Percentiles rank a stretch among this genome's conserved stretches.
Evolutionary conservation across 805 yeast genomes (phyloP).

Genomic region (Saturnispora mendoncae): DNA sequence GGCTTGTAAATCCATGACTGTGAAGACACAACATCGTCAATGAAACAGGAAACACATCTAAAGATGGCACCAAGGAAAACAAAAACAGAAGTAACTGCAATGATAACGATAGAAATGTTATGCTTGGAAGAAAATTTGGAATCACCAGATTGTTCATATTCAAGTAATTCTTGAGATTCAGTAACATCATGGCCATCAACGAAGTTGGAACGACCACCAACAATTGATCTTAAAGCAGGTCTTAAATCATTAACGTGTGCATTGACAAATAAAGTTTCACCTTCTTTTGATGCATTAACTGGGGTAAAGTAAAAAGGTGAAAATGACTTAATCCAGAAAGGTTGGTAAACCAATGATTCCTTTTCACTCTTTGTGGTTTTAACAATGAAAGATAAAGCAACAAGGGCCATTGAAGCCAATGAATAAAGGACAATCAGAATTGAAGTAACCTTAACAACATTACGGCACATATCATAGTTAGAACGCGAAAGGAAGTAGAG

Average conservation of each 20-base stretch:
- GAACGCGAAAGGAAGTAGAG: conserved; percentile 41
- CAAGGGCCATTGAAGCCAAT: conserved; percentile 40
- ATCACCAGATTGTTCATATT: conserved; percentile 18
- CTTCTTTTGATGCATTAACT: conserved; percentile 37
- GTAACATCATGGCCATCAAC: conserved; percentile 9
- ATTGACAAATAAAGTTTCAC: conserved; percentile 19
- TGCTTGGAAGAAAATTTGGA: conserved; percentile 33
- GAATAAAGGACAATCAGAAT: conserved; percentile 43
- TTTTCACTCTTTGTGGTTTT: conserved; percentile 46
- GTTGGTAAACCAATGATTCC: conserved; percentile 49
- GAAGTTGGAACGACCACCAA: conserved; percentile 20
- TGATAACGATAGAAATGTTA: conserved; percentile 40
- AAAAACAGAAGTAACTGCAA: conserved; percentile 38
- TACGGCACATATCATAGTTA: conserved; percentile 42
- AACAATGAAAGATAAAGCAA: conserved; percentile 42
- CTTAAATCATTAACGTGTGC: conserved; percentile 15
- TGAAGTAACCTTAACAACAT: conserved; percentile 45
- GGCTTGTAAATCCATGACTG: conserved; percentile 42
- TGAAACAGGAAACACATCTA: conserved; percentile 41
- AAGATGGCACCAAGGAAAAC: conserved; percentile 43
- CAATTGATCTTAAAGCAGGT: conserved; percentile 23
- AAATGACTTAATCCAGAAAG: conserved; percentile 72
- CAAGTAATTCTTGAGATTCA: conserved; percentile 17
- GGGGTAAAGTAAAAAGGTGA: conserved; percentile 49
- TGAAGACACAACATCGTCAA: conserved; percentile 24